Conservation (phyloP, 1,284 basidiomycete genomes). For the Apiotrichum gracile region DNA sequence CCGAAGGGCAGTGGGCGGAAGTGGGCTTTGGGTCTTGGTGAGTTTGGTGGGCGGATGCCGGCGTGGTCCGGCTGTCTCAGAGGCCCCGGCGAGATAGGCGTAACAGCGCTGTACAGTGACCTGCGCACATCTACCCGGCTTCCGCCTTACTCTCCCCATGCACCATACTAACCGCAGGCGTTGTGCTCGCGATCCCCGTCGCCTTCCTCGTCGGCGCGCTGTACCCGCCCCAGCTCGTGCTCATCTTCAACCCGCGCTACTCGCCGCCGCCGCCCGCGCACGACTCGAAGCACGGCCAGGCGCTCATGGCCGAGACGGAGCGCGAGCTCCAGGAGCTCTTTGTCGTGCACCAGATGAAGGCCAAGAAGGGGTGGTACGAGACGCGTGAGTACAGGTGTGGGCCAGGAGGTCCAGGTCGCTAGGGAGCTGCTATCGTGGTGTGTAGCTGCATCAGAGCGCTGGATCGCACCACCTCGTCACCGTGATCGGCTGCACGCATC, state of each 20-base stretch:
- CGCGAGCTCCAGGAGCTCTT: slow-evolving; percentile 61
- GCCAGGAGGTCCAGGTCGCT: not conserved
- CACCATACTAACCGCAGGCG: slow-evolving; percentile 18
- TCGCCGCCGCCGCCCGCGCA: slow-evolving; percentile 63
- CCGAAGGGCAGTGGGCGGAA: not conserved
- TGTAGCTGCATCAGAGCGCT: no score
- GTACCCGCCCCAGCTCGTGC: slow-evolving; percentile 58
- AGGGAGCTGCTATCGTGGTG: no score
- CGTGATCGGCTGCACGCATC: no score
- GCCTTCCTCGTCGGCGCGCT: slow-evolving; percentile 53
- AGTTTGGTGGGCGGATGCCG: no score
- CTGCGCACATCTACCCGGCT: not conserved
- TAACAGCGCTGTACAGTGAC: not conserved
- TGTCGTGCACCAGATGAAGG: slow-evolving; percentile 53
- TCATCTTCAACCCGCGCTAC: slow-evolving; percentile 63
- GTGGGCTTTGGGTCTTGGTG: not conserved
- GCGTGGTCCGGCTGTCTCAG: no score
- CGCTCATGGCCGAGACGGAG: slow-evolving; percentile 62
- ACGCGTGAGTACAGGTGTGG: slow-evolving; percentile 33
- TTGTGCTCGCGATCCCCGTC: slow-evolving; percentile 35
- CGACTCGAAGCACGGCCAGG: slow-evolving; percentile 58
- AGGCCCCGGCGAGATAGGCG: no score
- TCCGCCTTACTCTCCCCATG: no score
- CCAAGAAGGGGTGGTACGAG: slow-evolving; percentile 44
- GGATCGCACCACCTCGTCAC: no score